Percentiles rank a stretch among this genome's conserved stretches.
Conservation (phyloP, 805 yeast species). For the Cyberlindnera mrakii region DNA sequence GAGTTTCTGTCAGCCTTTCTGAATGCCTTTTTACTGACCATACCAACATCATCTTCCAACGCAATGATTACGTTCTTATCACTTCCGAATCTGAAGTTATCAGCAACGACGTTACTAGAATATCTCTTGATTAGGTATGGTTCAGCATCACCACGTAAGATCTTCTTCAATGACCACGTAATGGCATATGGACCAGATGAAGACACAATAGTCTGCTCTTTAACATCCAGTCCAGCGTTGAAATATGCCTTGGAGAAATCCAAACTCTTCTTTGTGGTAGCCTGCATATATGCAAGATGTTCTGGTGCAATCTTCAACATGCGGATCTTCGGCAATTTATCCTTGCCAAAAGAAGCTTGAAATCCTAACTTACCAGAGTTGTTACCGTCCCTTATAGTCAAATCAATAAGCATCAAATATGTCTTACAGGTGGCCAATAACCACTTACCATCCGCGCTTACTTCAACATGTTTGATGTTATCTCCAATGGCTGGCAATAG, state of each 20-base stretch:
- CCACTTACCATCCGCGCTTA: conserved; percentile 77
- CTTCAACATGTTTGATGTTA: conserved; percentile 57
- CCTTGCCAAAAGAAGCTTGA: conserved; percentile 54
- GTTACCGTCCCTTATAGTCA: conserved; percentile 54
- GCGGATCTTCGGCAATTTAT: conserved; percentile 62
- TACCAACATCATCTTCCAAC: conserved; percentile 66
- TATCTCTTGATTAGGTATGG: conserved; percentile 64
- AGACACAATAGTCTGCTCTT: conserved; percentile 68
- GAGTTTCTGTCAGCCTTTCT: conserved; percentile 48
- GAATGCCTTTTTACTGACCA: conserved; percentile 58
- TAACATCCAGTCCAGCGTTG: conserved; percentile 59
- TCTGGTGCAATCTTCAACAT: conserved; percentile 65
- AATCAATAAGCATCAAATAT: conserved; percentile 66
- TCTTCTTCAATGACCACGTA: conserved; percentile 67
- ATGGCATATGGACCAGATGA: conserved; percentile 80
- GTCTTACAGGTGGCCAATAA: conserved; percentile 72
- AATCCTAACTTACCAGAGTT: conserved; percentile 60
- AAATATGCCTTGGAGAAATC: conserved; percentile 70
- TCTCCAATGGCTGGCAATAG: conserved; percentile 81
- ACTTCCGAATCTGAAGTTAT: conserved; percentile 72
- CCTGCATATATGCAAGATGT: conserved; percentile 57
- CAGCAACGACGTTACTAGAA: conserved; percentile 58
- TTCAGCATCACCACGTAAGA: conserved; percentile 44
- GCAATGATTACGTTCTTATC: conserved; percentile 69
- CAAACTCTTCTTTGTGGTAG: conserved; percentile 41